phyloP scores from a whole-genome alignment of 148 eudicot species.

The Diospyros kaki region DNA sequence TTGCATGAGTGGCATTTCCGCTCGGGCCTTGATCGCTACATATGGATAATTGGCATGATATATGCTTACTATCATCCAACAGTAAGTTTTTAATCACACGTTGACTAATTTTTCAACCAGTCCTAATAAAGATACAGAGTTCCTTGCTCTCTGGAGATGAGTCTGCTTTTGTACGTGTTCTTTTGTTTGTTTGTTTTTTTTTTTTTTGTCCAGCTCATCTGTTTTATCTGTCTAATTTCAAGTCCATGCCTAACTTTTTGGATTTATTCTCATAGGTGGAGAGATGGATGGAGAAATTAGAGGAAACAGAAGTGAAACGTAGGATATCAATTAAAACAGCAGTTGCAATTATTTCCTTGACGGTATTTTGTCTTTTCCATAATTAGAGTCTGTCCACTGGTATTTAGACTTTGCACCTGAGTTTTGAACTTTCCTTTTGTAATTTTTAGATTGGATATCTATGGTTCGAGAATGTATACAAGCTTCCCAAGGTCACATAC shows the following conservation, averaged over 20 bases:
- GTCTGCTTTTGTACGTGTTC: neutral
- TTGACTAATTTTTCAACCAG: neutral
- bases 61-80: constrained; percentile 96
- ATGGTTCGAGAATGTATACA: constrained; percentile 89
- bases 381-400: constrained; percentile 7
- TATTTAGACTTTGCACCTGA: neutral
- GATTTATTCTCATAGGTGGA: constrained; percentile 55
- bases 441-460: constrained; percentile 70
- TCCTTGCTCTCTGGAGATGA: neutral
- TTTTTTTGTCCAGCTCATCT: neutral
- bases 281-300: constrained; percentile 96
- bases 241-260: constrained; percentile 1
- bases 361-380: constrained; percentile 34
- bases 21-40: constrained; percentile 96
- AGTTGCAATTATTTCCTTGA: constrained; percentile 42
- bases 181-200: neutral
- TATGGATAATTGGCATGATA: constrained; percentile 97
- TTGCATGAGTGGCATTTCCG: constrained; percentile 96
- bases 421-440: constrained; percentile 2
- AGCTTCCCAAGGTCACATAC: constrained; percentile 79
- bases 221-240: neutral
- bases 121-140: neutral
- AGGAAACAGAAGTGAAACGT: constrained; percentile 69
- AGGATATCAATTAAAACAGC: constrained; percentile 58
- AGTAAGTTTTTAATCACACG: constrained; percentile 32